Evolutionary conservation across 768 basidiomycete genomes (phyloP).

Genomic region (Neoboletus brunneissimus): DNA sequence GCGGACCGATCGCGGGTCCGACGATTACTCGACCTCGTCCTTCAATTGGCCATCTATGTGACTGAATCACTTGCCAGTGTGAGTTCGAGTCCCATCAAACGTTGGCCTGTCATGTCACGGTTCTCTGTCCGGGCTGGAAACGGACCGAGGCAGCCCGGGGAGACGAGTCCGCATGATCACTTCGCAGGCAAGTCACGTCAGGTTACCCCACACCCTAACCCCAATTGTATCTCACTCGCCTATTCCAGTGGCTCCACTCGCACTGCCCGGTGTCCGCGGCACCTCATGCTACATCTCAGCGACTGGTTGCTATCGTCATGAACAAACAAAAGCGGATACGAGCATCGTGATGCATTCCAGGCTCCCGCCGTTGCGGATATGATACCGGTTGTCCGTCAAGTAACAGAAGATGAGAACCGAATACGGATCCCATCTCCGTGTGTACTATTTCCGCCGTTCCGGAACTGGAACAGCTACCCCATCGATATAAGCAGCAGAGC

Average conservation of each 20-base stretch:
- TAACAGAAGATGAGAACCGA: background rate
- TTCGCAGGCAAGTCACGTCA: background rate
- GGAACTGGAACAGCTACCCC: background rate
- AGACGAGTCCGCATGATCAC: slow-evolving; percentile 9
- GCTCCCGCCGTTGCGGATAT: background rate
- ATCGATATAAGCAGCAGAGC: slow-evolving; percentile 13
- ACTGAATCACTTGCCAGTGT: too few species aligned
- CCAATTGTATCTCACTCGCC: background rate
- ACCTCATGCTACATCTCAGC: background rate
- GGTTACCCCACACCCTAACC: background rate
- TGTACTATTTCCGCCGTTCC: slow-evolving; percentile 3
- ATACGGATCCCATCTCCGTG: background rate
- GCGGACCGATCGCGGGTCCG: background rate
- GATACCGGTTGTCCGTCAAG: background rate
- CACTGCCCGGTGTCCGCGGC: background rate
- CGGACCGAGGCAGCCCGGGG: background rate
- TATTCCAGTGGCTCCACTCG: slow-evolving; percentile 3
- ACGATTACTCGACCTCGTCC: background rate
- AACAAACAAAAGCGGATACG: background rate
- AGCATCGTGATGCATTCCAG: background rate
- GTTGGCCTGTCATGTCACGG: background rate
- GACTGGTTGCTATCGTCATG: background rate
- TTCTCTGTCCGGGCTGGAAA: background rate
- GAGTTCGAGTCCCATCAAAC: background rate
- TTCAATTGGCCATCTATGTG: background rate